These are phyloP conservation scores for Aspergillus panamensis DNA, from an alignment of 495 filamentous ascomycete genomes.

Conservation along the genomic window DNA sequence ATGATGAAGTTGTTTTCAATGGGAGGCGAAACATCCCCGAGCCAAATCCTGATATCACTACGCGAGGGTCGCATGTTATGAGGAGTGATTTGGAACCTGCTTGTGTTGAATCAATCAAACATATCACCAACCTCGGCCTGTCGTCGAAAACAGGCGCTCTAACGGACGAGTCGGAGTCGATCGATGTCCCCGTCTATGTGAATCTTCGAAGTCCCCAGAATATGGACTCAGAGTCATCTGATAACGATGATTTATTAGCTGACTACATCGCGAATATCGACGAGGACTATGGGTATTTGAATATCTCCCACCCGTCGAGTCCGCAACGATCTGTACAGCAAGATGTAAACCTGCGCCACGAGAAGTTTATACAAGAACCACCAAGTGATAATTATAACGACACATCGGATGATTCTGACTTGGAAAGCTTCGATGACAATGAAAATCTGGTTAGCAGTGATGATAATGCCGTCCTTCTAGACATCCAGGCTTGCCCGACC, in stretches of 20 bases:
- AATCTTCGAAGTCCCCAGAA: neutral
- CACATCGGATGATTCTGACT: neutral
- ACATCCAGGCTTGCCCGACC: neutral
- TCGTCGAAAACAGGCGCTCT: neutral
- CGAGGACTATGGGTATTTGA: slow-evolving; percentile 20
- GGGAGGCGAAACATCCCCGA: slow-evolving; percentile 28
- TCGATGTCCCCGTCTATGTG: neutral
- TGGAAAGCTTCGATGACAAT: neutral
- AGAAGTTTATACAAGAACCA: neutral
- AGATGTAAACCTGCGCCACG: neutral
- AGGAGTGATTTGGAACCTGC: neutral
- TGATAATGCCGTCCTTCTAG: neutral
- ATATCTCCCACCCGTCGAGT: neutral
- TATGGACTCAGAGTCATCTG: slow-evolving; percentile 9
- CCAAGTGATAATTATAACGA: neutral
- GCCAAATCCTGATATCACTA: neutral
- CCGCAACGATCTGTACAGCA: neutral
- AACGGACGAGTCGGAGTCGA: neutral
- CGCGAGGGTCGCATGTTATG: neutral
- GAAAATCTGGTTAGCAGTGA: neutral
- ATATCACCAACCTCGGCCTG: neutral
- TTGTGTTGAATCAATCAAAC: neutral
- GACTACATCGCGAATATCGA: slow-evolving; percentile 77
- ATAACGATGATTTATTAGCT: slow-evolving; percentile 56
- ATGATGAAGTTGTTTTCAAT: slow-evolving; percentile 45